Percentiles rank a stretch among this genome's conserved stretches.
Conservation (phyloP, 2,329 filamentous ascomycete species). For the Podosphaera fusca region DNA sequence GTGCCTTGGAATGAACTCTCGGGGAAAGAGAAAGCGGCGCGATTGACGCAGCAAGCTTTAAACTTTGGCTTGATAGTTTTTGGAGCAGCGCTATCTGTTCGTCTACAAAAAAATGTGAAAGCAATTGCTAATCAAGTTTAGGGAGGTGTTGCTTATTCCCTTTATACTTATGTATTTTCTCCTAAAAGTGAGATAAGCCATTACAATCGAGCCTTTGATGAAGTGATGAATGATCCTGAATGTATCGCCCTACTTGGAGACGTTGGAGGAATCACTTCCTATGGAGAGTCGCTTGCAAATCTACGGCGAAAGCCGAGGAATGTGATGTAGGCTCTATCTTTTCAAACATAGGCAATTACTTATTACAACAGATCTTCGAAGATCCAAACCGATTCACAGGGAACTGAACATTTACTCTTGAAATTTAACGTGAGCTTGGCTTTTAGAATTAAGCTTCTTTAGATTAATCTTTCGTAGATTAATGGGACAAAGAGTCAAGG, state of each 20-base stretch:
- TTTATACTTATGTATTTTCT: slow-evolving; percentile 67
- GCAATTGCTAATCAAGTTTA: slow-evolving; percentile 16
- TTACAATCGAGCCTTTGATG: slow-evolving; percentile 69
- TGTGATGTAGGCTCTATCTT: slow-evolving; percentile 25
- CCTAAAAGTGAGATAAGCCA: slow-evolving; percentile 65
- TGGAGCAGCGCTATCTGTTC: slow-evolving; percentile 54
- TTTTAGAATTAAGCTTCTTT: background rate
- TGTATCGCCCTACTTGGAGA: slow-evolving; percentile 58
- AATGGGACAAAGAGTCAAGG: slow-evolving; percentile 56
- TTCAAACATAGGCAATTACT: slow-evolving; percentile 9
- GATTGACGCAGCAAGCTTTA: slow-evolving; percentile 75
- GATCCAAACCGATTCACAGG: slow-evolving; percentile 44
- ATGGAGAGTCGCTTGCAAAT: slow-evolving; percentile 59
- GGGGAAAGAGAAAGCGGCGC: slow-evolving; percentile 51
- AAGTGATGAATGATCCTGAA: slow-evolving; percentile 47
- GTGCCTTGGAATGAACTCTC: slow-evolving; percentile 65
- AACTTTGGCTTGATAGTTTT: slow-evolving; percentile 60
- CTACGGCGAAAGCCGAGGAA: slow-evolving; percentile 53
- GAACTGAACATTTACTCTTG: slow-evolving; percentile 62
- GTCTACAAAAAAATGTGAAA: slow-evolving; percentile 7
- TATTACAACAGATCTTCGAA: slow-evolving; percentile 22
- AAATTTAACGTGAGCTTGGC: slow-evolving; percentile 47
- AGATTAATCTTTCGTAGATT: slow-evolving; percentile 27
- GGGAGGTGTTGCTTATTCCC: slow-evolving; percentile 54
- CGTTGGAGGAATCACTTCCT: slow-evolving; percentile 50